phyloP scores from a whole-genome alignment of 75 land plant species.

The Pinus albicaulis region DNA sequence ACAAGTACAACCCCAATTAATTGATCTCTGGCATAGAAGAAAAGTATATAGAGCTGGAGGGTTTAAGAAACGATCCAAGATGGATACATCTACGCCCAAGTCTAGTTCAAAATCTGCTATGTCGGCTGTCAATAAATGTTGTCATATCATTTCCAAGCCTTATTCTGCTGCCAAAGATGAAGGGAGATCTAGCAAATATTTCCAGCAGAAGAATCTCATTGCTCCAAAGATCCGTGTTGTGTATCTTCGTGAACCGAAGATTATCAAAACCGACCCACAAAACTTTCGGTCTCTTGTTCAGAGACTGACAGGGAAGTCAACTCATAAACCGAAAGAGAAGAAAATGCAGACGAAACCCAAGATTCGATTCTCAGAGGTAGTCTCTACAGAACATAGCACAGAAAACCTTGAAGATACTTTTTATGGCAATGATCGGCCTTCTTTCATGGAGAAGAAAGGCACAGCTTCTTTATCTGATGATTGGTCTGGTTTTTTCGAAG shows the following conservation, averaged over 20 bases:
- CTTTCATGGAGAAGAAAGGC: too few species aligned
- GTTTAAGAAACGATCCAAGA: background rate
- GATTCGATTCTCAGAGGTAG: too few species aligned
- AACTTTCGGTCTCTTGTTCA: constrained; percentile 39
- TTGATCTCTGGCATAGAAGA: too few species aligned
- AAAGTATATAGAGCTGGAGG: too few species aligned
- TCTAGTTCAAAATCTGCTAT: background rate
- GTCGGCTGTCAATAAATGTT: background rate
- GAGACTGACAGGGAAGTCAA: constrained; percentile 32
- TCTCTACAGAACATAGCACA: background rate
- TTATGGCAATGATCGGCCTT: too few species aligned
- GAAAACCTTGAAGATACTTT: background rate
- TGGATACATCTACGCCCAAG: background rate
- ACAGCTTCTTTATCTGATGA: too few species aligned
- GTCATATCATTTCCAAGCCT: constrained; percentile 2
- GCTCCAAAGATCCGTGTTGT: constrained; percentile 16
- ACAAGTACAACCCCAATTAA: too few species aligned
- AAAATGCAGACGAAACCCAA: too few species aligned
- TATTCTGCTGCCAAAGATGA: background rate
- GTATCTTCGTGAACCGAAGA: constrained; percentile 30
- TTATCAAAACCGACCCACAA: constrained; percentile 33
- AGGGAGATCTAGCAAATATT: background rate
- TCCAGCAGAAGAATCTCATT: background rate
- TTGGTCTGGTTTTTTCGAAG: background rate
- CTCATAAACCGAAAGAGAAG: background rate